These are phyloP conservation scores for Skeletonema marinoi DNA, from an alignment of 108 stramenopile genomes.

Conservation along the genomic window DNA sequence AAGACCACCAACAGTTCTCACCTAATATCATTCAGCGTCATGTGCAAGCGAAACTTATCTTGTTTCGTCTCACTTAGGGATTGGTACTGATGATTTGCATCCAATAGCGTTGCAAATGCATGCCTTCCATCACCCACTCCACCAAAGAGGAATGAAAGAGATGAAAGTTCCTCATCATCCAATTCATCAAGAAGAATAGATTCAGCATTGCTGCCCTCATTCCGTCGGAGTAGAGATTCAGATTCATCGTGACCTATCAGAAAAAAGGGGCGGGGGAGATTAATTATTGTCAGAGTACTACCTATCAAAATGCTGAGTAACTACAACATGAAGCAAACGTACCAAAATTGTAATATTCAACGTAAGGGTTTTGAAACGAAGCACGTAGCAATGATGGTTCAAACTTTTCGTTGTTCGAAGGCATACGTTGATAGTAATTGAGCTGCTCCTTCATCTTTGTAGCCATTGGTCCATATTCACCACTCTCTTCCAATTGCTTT, in stretches of 20 bases:
- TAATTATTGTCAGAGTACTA: no score
- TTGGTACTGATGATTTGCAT: constrained; percentile 20
- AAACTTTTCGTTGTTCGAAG: neutral
- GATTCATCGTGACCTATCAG: constrained; percentile 1
- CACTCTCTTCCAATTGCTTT: neutral
- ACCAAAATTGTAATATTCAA: constrained; percentile 24
- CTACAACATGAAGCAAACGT: no score
- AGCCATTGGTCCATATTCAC: neutral
- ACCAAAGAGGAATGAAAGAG: constrained; percentile 30
- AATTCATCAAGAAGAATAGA: constrained; percentile 23
- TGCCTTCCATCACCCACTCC: constrained; percentile 30
- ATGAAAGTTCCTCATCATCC: constrained; percentile 27
- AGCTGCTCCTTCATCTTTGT: constrained; percentile 13
- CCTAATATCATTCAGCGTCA: constrained; percentile 26
- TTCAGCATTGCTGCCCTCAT: constrained; percentile 6
- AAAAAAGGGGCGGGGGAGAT: no score
- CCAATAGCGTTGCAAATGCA: constrained; percentile 18
- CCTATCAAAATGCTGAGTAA: no score
- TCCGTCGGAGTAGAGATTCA: constrained; percentile 8
- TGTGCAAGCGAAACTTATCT: constrained; percentile 16
- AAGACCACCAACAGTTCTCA: no score
- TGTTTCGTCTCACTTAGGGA: constrained; percentile 2
- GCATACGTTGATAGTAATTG: neutral
- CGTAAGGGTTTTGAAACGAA: constrained; percentile 21
- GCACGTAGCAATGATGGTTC: constrained; percentile 7